Conservation (phyloP, 495 filamentous ascomycete species). For the Podospora comata region DNA sequence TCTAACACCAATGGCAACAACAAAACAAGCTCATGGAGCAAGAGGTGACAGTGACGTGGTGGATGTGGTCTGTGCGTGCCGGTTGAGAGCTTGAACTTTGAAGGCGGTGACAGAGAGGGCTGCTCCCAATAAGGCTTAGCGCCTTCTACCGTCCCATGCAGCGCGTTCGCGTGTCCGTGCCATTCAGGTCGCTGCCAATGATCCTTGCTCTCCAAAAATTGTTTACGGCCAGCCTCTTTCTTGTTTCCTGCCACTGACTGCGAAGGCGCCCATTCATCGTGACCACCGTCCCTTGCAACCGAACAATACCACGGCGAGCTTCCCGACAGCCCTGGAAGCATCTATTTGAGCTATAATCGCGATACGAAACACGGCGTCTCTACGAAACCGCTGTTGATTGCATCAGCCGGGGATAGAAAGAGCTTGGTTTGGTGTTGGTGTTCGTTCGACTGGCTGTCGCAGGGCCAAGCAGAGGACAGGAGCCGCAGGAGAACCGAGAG, state of each 20-base stretch:
- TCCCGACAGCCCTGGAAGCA: neutral
- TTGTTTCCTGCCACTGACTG: constrained; percentile 11
- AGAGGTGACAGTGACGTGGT: neutral
- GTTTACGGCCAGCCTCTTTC: constrained; percentile 34
- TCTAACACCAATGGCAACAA: no score
- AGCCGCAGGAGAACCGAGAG: neutral
- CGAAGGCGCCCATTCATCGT: constrained; percentile 16
- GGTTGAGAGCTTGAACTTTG: neutral
- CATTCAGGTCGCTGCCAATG: constrained; percentile 24
- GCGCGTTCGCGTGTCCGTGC: constrained; percentile 28
- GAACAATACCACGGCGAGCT: constrained; percentile 13
- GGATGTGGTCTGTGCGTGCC: neutral
- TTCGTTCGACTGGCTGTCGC: constrained; percentile 9
- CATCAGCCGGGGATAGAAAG: constrained; percentile 19
- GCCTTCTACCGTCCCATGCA: constrained; percentile 12
- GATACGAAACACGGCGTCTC: constrained; percentile 18
- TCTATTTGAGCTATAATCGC: constrained; percentile 25
- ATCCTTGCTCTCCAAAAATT: constrained; percentile 38
- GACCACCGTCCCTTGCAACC: constrained; percentile 1
- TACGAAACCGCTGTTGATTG: constrained; percentile 20
- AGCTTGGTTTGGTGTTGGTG: constrained; percentile 17
- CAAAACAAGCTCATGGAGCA: no score
- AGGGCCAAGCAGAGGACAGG: neutral
- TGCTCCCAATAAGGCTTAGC: constrained; percentile 19
- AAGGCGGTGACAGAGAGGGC: constrained; percentile 27